A percentile compares a stretch with the other conserved stretches of the same genome.
Conservation (phyloP, 495 filamentous ascomycete genomes). For the Cudoniella acicularis region DNA sequence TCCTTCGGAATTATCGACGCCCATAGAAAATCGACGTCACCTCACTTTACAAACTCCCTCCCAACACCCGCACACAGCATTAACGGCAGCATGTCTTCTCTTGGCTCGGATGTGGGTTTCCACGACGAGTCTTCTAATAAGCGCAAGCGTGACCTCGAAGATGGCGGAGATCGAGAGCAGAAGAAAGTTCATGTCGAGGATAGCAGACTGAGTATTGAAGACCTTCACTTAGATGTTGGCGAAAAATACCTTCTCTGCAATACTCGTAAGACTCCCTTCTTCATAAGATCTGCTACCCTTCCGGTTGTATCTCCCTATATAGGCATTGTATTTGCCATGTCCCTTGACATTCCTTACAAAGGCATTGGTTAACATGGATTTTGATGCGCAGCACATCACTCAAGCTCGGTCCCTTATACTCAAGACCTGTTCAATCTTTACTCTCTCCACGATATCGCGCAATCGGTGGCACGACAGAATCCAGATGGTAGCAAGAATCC, state of each 20-base stretch:
- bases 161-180: constrained; percentile 43
- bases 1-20: constrained; percentile 4
- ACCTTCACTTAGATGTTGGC: constrained; percentile 53
- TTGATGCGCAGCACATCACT: constrained; percentile 41
- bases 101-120: constrained; percentile 37
- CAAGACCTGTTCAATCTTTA: constrained; percentile 52
- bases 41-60: constrained; percentile 14
- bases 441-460: constrained; percentile 43
- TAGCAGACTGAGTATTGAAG: constrained; percentile 49
- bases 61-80: constrained; percentile 50
- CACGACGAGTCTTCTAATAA: constrained; percentile 44
- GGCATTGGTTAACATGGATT: constrained; percentile 47
- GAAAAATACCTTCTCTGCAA: constrained; percentile 56
- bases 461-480: constrained; percentile 49
- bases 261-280: constrained; percentile 57
- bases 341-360: constrained; percentile 17
- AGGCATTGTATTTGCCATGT: background rate
- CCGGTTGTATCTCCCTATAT: constrained; percentile 4
- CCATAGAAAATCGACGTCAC: constrained; percentile 16
- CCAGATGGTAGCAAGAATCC: constrained; percentile 48
- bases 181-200: constrained; percentile 54
- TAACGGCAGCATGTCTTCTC: constrained; percentile 46
- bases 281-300: constrained; percentile 14
- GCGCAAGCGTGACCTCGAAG: constrained; percentile 49
- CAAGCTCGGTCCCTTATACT: constrained; percentile 34